Percentiles rank a stretch among this genome's conserved stretches.
phyloP scores from a whole-genome alignment of 768 basidiomycete genomes.

The Auriculariales sp. region DNA sequence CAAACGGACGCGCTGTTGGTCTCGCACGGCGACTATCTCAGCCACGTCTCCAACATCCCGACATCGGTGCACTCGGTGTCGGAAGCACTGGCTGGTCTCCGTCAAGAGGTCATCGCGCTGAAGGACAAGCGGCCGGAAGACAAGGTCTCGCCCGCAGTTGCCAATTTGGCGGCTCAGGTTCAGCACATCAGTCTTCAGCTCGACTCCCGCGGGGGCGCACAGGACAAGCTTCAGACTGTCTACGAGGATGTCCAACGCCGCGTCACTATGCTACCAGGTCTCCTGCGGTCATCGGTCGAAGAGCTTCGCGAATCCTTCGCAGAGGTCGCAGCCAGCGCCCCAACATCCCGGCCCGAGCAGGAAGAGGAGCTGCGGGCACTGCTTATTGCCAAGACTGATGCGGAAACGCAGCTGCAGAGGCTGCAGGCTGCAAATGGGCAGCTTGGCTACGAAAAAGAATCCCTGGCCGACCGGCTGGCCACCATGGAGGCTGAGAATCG shows the following conservation, averaged over 20 bases:
- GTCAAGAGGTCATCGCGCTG: background rate
- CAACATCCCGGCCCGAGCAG: conserved; percentile 44
- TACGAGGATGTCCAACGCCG: conserved; percentile 40
- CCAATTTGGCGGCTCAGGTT: background rate
- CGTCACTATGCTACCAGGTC: conserved; percentile 43
- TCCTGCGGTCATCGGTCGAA: conserved; percentile 35
- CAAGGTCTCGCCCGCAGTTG: background rate
- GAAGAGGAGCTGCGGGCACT: conserved; percentile 54
- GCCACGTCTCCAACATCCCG: background rate
- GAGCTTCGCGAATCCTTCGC: conserved; percentile 46
- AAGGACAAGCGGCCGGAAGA: background rate
- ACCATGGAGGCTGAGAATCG: conserved; percentile 55
- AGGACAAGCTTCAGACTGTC: conserved; percentile 22
- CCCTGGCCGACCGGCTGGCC: conserved; percentile 44
- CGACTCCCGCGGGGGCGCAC: background rate
- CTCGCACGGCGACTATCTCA: background rate
- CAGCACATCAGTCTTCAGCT: background rate
- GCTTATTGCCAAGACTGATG: conserved; percentile 39
- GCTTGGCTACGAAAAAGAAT: conserved; percentile 70
- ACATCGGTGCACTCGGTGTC: background rate
- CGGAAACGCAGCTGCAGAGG: conserved; percentile 61
- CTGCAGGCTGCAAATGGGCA: conserved; percentile 62
- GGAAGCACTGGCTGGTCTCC: background rate
- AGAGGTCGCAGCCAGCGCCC: conserved; percentile 46
- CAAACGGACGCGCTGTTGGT: conserved; percentile 27